Base-by-base conservation (phyloP, 1,284 basidiomycete species). In the Marasmius sp. region DNA sequence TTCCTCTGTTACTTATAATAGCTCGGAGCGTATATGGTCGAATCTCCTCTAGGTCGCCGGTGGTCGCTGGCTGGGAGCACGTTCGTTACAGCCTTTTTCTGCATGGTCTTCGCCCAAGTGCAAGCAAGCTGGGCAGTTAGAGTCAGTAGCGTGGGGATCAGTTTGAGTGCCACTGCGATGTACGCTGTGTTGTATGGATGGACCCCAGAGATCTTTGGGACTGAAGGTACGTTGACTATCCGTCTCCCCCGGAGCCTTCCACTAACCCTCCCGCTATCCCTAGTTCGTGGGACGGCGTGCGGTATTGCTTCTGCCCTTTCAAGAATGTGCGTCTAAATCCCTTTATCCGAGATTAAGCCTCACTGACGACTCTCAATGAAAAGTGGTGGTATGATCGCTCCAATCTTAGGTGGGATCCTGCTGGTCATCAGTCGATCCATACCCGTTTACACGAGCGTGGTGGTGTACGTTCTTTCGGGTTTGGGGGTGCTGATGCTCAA, bases 371-470 rank as follows among this genome's bases (percentile, higher is more conserved):
- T 66, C 12, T 57, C 49, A 51, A 45, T 60, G 18, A 57, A 39
- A 51, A 95, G 93, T 72, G 91, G 94, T 3, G 95, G 95, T 1
- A 95, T 98, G 84, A 86, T 94, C 39, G 94, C 94, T 0, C 95
- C 95, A 0, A 83, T 97, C 41, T 73, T 92, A 5, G 95, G 95
- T 0, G 95, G 95, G 0, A 72, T 81, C n/a, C 81, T 97, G 7
- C 81, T 97, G 20, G 81, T 85, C 70, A 79, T 95, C 54, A 81
- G 88, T 62, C 79, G 84, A 3, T 85, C 90, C 0, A 78, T 95
- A 60, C 95, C 95, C 0, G 89, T 97, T 41, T 92, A 94, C 67
- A 82, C 85, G 20, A 91, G 91, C 67, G 86, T 91, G 41, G 81
- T 77, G 1, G 82, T 93, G 54, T 93, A 95, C 71, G 69, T 84